Evolutionary conservation across 495 filamentous ascomycete species (phyloP).

Genomic region (Poronia punctata): DNA sequence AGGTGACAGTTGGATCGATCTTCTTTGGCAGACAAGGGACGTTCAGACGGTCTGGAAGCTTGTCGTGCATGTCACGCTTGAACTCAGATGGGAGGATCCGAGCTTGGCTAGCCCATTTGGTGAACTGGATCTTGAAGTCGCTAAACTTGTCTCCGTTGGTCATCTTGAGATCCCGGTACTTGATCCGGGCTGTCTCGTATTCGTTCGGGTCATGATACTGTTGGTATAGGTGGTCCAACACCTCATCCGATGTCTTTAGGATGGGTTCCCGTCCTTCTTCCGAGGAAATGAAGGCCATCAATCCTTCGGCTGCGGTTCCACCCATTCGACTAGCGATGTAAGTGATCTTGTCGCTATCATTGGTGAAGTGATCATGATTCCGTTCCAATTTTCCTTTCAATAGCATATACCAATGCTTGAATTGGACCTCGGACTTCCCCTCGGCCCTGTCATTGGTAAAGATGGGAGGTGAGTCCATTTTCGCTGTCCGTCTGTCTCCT

Average conservation of each 20-base stretch:
- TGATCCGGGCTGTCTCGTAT: neutral
- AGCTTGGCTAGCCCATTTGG: neutral
- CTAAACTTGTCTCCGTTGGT: neutral
- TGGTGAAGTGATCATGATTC: neutral
- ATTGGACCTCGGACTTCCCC: neutral
- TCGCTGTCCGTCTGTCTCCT: neutral
- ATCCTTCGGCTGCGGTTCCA: neutral
- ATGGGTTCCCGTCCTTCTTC: neutral
- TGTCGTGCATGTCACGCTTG: neutral
- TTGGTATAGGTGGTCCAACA: neutral
- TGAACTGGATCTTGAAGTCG: neutral
- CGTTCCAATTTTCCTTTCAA: neutral
- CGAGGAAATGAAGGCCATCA: neutral
- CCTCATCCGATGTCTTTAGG: neutral
- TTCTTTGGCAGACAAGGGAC: neutral
- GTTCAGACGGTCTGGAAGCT: neutral
- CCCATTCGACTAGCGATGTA: neutral
- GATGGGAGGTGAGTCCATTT: neutral
- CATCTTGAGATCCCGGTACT: neutral
- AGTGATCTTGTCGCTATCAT: neutral
- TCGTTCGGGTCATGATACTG: neutral
- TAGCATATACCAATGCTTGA: neutral
- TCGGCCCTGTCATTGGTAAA: neutral
- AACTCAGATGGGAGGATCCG: neutral
- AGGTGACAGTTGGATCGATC: neutral